Evolutionary conservation across 805 yeast genomes (phyloP).

Genomic region (Komagataella kurtzmanii): DNA sequence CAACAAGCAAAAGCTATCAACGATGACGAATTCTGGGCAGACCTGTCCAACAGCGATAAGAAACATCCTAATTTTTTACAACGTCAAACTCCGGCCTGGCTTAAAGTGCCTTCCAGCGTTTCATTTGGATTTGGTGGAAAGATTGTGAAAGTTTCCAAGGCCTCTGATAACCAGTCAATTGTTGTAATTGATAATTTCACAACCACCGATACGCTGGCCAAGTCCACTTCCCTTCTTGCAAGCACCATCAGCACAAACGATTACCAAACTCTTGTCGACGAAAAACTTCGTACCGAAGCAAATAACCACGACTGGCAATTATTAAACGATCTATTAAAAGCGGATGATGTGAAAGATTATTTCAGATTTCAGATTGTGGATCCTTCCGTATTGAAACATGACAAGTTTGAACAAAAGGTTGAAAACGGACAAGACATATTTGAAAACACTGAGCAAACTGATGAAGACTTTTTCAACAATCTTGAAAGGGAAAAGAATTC

Average conservation of each 20-base stretch:
- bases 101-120: conserved; percentile 58
- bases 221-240: conserved; percentile 27
- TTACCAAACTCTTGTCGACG: conserved; percentile 38
- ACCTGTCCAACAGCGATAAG: conserved; percentile 51
- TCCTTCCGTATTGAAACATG: not conserved
- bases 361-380: not conserved
- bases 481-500: conserved; percentile 9
- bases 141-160: conserved; percentile 33
- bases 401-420: conserved; percentile 5
- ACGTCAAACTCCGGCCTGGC: conserved; percentile 85
- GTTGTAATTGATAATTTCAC: conserved; percentile 29
- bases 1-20: conserved; percentile 25
- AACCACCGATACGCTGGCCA: conserved; percentile 20
- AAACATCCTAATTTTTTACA: conserved; percentile 61
- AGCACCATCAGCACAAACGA: conserved; percentile 45
- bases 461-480: conserved; percentile 26
- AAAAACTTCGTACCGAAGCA: conserved; percentile 25
- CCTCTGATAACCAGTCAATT: conserved; percentile 24
- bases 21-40: conserved; percentile 82
- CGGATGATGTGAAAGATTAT: conserved; percentile 26
- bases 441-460: conserved; percentile 8
- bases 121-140: conserved; percentile 93
- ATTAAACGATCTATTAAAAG: conserved; percentile 33
- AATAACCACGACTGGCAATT: conserved; percentile 46
- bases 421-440: conserved; percentile 2